phyloP scores from a whole-genome alignment of 306 rosid species.

The Pyrus betulifolia region DNA sequence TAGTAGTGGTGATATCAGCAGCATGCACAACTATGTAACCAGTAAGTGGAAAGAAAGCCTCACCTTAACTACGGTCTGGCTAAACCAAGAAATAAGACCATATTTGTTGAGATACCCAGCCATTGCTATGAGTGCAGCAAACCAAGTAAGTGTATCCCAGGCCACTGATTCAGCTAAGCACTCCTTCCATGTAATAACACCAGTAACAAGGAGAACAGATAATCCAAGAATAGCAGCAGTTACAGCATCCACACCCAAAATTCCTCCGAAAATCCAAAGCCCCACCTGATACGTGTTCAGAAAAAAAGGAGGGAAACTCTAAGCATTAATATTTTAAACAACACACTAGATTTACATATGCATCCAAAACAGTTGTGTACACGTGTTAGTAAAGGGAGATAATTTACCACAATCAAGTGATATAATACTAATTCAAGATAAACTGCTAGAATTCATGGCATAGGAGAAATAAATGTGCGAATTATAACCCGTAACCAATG shows the following conservation, averaged over 20 bases:
- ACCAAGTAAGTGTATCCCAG: conserved; percentile 99
- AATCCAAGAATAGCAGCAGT: conserved; percentile 93
- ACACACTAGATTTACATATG: not conserved
- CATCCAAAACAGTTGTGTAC: not conserved
- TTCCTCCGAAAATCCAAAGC: conserved; percentile 91
- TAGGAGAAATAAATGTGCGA: not conserved
- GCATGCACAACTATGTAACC: not conserved
- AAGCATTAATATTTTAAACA: not conserved
- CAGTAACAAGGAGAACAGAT: conserved; percentile 78
- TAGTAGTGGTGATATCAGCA: not conserved
- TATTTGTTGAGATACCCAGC: conserved; percentile 99
- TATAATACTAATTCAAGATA: not conserved
- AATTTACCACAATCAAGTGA: not conserved
- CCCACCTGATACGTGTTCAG: conserved; percentile 54
- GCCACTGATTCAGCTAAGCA: conserved; percentile 96
- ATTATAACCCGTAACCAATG: not conserved
- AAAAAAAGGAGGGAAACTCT: conserved; percentile 1
- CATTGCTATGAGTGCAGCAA: conserved; percentile 99
- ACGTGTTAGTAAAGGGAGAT: not conserved
- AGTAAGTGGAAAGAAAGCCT: conserved; percentile 19
- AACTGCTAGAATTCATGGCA: not conserved
- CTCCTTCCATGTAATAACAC: conserved; percentile 98
- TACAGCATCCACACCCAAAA: conserved; percentile 73
- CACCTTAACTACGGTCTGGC: conserved; percentile 92
- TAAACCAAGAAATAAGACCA: conserved; percentile 97